Evolutionary conservation across 2,329 filamentous ascomycete genomes (phyloP), one percentile per base, ranked within the genome.

Genomic region (Aureobasidium subglaciale): DNA sequence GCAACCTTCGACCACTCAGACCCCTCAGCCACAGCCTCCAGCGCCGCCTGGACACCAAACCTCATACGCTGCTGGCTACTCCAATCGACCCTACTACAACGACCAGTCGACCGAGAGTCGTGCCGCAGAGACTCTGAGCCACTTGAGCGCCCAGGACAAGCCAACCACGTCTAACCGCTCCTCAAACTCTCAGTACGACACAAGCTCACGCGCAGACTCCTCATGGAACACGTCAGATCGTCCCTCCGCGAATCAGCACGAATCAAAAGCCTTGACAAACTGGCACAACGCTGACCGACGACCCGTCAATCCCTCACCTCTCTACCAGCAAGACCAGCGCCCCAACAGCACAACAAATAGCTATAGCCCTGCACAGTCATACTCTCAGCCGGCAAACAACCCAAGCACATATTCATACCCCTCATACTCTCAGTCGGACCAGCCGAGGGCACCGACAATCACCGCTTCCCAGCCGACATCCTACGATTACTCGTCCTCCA

Each of bases 121-220:
- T 13, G 59, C 59, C 13, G 56, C 59, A 24, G 59, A 60, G 35
- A 59, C 59, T 2, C 22, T 60, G 34, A 59, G 59, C 34, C 25
- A 56, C 24, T 34, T 60, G 22, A 59, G 59, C 16, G 34, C 59
- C 1, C 57, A 58, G 29, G 46, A 58, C 3, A 46, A 45, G 2
- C 16, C 27, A 20, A 20, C 41, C 11, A 41, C 35, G 2, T 35
- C 40, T 6, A 37, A n/a, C 5, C 52, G 52, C 18, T 25, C 22
- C 5, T 16, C 50, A 5, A 27, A n/a, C 15, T 22, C 18, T 11
- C 30, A 37, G 18, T 52, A 52, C 35, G 48, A 52, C 10, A 40
- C 35, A 4, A 34, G 5, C 35, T 29, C 48, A 10, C 48, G 49
- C 1, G 18, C 49, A 37, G 37, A 42, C 24, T 42, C 49, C 18